Evolutionary conservation across 371 early-diverging fungal species (phyloP).

Genomic region (Syncephalastrum racemosum): DNA sequence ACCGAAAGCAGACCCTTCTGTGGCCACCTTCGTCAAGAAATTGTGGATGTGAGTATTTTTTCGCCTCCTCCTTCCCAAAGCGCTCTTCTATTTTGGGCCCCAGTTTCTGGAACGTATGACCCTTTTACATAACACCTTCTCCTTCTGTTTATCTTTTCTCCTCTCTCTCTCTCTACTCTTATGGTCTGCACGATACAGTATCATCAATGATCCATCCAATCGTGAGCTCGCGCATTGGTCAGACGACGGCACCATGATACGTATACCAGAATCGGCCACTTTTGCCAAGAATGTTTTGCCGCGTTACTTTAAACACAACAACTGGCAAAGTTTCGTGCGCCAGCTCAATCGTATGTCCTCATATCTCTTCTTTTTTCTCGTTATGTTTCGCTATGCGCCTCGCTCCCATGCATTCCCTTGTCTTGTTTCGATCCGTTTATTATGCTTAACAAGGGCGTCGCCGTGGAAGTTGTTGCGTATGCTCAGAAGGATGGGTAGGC

Average conservation of each 20-base stretch:
- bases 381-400: too few species aligned
- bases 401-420: too few species aligned
- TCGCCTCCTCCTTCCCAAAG: too few species aligned
- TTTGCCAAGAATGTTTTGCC: conserved; percentile 86
- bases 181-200: conserved; percentile 30
- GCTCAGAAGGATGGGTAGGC: too few species aligned
- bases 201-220: conserved; percentile 67
- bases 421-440: not conserved
- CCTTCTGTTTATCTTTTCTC: not conserved
- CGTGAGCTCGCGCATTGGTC: conserved; percentile 75
- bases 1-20: conserved; percentile 8
- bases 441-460: not conserved
- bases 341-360: conserved; percentile 71
- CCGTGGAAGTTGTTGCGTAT: too few species aligned
- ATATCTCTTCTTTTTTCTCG: not conserved
- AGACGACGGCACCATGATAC: conserved; percentile 68
- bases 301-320: conserved; percentile 89
- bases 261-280: conserved; percentile 66
- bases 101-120: too few species aligned
- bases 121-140: not conserved
- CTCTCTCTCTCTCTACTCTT: not conserved
- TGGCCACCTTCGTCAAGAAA: conserved; percentile 69
- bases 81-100: too few species aligned
- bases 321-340: conserved; percentile 91
- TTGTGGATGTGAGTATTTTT: conserved; percentile 54